Conservation (phyloP, 202 grass and related monocot species). For the Zoysia matrella region DNA sequence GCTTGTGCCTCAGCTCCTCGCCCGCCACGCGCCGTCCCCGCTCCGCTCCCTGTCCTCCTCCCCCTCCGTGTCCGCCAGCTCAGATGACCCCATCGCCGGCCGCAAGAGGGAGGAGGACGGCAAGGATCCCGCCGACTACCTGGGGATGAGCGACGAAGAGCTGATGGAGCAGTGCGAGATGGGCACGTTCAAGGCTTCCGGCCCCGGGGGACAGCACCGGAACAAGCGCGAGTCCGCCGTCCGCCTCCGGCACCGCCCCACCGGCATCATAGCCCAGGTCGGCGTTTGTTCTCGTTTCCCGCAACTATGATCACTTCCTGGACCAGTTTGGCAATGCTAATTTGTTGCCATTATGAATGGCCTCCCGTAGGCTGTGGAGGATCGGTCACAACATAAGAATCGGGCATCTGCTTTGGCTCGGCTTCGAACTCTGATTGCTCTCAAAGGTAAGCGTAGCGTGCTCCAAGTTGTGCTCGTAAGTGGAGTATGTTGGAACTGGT, state of each 20-base stretch:
- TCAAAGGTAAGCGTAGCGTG: constrained; percentile 60
- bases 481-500: too few species aligned
- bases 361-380: constrained; percentile 71
- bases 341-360: not conserved
- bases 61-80: constrained; percentile 33
- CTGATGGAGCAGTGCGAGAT: constrained; percentile 87
- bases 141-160: constrained; percentile 73
- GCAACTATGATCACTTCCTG: not conserved
- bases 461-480: constrained; percentile 1
- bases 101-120: not conserved
- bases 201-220: constrained; percentile 93
- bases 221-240: constrained; percentile 97
- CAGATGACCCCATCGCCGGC: constrained; percentile 33
- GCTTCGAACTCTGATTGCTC: constrained; percentile 78
- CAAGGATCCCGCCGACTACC: constrained; percentile 37
- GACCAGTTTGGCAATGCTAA: not conserved
- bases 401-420: constrained; percentile 78
- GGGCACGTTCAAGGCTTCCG: constrained; percentile 88
- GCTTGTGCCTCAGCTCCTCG: constrained; percentile 22
- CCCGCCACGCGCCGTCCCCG: constrained; percentile 14
- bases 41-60: constrained; percentile 24
- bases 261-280: constrained; percentile 87
- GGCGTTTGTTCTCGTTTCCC: not conserved
- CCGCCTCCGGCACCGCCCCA: constrained; percentile 78
- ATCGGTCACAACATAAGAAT: constrained; percentile 92